Evolutionary conservation across 176 grass and related monocot species (phyloP), one percentile per base, ranked within the genome.

Genomic region (Musa troglodytarum): DNA sequence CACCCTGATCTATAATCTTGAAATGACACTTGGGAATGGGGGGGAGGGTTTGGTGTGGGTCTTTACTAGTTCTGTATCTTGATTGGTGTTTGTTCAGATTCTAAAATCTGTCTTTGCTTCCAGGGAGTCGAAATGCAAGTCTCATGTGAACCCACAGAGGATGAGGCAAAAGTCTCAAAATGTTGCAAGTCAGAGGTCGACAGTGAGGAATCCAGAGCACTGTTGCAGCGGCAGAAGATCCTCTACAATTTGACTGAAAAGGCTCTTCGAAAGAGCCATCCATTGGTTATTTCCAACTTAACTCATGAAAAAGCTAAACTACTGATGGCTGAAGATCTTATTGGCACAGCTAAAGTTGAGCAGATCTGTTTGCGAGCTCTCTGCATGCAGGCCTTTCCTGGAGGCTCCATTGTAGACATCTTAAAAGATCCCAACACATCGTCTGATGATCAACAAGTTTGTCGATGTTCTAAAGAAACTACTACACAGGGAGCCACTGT

Each of bases 331-430:
- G 78, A 81, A 82, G 88, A 85, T 56, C 81, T 91, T 50, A 72
- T 79, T 52, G 90, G 86, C 65, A 61, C 57, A 2, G 63, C 72
- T 19, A 99, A 89, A 80, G 21, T 94, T 58, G 90, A 99, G 62
- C 90, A 99, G 49, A 76, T 94, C 75, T 99, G 82, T 54, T 79
- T 99, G 65, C 90, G 89, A 86, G 86, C 88, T 80, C 95, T 99
- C 78, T 89, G 79, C 43, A 87, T 99, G 95, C 73, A 72, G 24
- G 70, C 86, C 43, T 94, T 72, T 55, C 88, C 78, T 1, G 88
- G 86, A 68, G 78, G 73, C 61, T 68, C 65, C 53, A 72, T 22
- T 24, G 74, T 99, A 76, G 84, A 89, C 54, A 52, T 84, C 55
- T 78, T 79, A 34, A 19, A 59, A 52, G 70, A 50, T 66, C 72